Percentiles rank a stretch among this genome's conserved stretches.
phyloP scores from a whole-genome alignment of 1,284 basidiomycete species.

The Quambalaria eucalypti region DNA sequence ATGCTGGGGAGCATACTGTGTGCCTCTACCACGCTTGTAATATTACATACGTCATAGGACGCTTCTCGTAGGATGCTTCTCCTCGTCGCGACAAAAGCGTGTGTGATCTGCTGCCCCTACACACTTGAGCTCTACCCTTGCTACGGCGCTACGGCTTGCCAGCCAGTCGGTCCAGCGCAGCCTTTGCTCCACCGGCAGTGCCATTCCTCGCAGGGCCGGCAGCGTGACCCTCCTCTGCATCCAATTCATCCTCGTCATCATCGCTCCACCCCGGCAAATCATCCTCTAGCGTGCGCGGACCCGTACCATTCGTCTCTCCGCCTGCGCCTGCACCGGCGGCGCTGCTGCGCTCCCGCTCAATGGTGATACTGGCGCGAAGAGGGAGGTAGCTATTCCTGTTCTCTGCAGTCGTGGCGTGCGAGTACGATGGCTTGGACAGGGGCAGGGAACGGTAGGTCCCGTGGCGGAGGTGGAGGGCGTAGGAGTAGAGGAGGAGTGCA shows the following conservation, averaged over 20 bases:
- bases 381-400: conserved; percentile 2
- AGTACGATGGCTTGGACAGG: conserved; percentile 53
- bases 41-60: too few relatives aligned
- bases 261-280: conserved; percentile 31
- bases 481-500: conserved; percentile 81
- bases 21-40: too few relatives aligned
- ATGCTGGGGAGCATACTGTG: too few relatives aligned
- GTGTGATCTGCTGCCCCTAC: too few relatives aligned
- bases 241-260: conserved; percentile 8
- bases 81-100: too few relatives aligned
- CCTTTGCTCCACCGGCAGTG: too few relatives aligned
- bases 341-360: conserved; percentile 45
- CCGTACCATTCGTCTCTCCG: conserved; percentile 2
- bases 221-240: too few relatives aligned
- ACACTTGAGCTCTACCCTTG: too few relatives aligned
- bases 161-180: too few relatives aligned
- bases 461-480: conserved; percentile 80
- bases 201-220: too few relatives aligned
- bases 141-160: too few relatives aligned
- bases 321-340: conserved; percentile 4
- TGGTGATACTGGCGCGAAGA: neutral
- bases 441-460: conserved; percentile 80
- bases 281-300: conserved; percentile 22
- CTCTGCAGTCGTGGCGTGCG: conserved; percentile 47
- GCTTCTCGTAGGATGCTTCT: too few relatives aligned